phyloP scores from a whole-genome alignment of 2,329 filamentous ascomycete genomes.

The Stemphylium lycopersici region DNA sequence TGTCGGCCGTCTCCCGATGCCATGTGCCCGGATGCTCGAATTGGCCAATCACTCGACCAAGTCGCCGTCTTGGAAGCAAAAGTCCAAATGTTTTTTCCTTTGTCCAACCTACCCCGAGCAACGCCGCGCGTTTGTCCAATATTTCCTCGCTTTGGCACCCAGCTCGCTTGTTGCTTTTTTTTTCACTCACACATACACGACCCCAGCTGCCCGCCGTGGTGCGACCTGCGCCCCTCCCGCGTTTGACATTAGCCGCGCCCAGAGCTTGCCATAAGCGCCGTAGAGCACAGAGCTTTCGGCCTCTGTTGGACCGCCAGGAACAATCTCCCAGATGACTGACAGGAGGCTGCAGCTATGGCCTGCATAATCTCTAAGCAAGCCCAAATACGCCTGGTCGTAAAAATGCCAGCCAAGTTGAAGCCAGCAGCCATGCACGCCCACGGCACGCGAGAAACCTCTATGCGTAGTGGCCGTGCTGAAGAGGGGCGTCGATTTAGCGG shows the following conservation, averaged over 20 bases:
- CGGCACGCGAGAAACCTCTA: not conserved
- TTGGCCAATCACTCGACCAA: conserved; percentile 10
- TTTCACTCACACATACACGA: not conserved
- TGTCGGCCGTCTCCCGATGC: conserved; percentile 16
- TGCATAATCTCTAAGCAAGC: not conserved
- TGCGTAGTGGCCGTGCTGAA: conserved; percentile 1
- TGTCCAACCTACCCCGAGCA: conserved; percentile 6
- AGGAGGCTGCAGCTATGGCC: conserved; percentile 11
- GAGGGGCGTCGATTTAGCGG: not conserved
- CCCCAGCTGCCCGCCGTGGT: conserved; percentile 3
- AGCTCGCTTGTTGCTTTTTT: conserved; percentile 6
- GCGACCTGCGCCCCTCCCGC: conserved; percentile 18
- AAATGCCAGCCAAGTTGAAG: not conserved
- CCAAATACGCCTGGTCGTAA: not conserved
- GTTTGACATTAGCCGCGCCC: conserved; percentile 26
- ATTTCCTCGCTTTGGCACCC: conserved; percentile 1
- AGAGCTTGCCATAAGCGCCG: conserved; percentile 12
- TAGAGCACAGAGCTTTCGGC: conserved; percentile 6
- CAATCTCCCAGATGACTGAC: conserved; percentile 7
- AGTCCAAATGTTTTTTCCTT: not conserved
- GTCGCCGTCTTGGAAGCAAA: not conserved
- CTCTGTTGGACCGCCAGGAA: conserved; percentile 11
- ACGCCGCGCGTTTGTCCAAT: conserved; percentile 2
- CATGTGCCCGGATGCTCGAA: conserved; percentile 18
- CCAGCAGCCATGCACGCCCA: not conserved